Evolutionary conservation across 495 filamentous ascomycete genomes (phyloP), one percentile per base, ranked within the genome.

Genomic region (Aspergillus ostianus): DNA sequence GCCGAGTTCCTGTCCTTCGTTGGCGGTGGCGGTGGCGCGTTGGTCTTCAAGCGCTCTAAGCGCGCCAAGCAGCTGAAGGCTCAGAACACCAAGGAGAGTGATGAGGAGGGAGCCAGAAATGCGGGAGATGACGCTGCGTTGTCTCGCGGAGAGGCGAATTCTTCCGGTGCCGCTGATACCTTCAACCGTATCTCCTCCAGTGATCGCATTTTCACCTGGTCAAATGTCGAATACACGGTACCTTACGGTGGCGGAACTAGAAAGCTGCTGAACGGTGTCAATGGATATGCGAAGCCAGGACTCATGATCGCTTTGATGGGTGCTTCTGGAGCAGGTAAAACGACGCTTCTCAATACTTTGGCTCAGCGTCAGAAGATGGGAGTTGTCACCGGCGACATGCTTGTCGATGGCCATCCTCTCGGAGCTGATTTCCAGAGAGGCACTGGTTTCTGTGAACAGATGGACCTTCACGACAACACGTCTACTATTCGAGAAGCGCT

Each of bases 401-500:
- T 92, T 13, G 88, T 96, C 4, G 89, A 95, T 63, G 92, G 91
- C 18, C 82, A 82, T 29, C 74, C 82, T 0, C 80, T 92, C 0
- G 85, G 82, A 0, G 67, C 75, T 9, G 86, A 88, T 23, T 97
- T 96, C 72, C 90, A 93, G 66, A 82, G 92, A 20, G 82, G 82
- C 19, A 93, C 90, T 41, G 92, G 92, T 29, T 96, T 90, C 73
- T 91, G 89, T 63, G 85, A 95, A 69, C 92, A 97, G 70, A 90
- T 90, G 77, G 92, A 96, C 75, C 65, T 96, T 19, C 92, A 96
- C 68, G 86, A 89, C 59, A 75, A 73, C 15, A 87, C 85, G 13
- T 74, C 84, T 17, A 89, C 86, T 0, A 83, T 89, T 48, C 77
- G 84, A 18, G 86, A 89, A 67, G 86, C 86, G 3, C 77, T 89